These are phyloP conservation scores for Lasiodiplodia gonubiensis DNA, from an alignment of 2,329 filamentous ascomycete genomes.

Conservation along the genomic window DNA sequence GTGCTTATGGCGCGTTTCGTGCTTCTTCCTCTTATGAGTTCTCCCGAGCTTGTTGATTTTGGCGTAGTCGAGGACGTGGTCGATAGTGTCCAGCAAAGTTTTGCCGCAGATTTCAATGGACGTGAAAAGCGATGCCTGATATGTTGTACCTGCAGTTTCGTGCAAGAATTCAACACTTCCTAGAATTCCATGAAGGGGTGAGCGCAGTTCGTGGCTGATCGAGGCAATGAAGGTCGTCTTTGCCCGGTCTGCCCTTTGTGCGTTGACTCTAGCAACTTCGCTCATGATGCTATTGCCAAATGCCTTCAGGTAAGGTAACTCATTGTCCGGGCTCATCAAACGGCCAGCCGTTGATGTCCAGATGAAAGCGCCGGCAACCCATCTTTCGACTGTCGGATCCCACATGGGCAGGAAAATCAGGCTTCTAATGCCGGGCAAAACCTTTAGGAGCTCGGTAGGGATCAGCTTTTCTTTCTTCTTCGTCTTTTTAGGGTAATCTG, in stretches of 20 bases:
- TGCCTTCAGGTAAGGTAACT: conserved; percentile 25
- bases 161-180: conserved; percentile 30
- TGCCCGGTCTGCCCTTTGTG: conserved; percentile 48
- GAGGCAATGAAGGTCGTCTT: conserved; percentile 51
- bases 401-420: conserved; percentile 27
- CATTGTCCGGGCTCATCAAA: conserved; percentile 28
- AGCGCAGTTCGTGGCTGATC: conserved; percentile 46
- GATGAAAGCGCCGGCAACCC: conserved; percentile 25
- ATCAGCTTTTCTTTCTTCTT: conserved; percentile 39
- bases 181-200: conserved; percentile 26
- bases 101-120: conserved; percentile 48
- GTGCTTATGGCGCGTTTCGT: conserved; percentile 8
- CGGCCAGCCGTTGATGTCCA: conserved; percentile 26
- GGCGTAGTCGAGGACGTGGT: conserved; percentile 39
- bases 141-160: conserved; percentile 30
- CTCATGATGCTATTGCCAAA: conserved; percentile 60
- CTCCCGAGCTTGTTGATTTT: conserved; percentile 46
- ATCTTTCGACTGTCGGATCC: conserved; percentile 27
- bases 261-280: conserved; percentile 61
- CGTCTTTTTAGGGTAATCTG: conserved; percentile 30
- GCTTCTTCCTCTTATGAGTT: conserved; percentile 30
- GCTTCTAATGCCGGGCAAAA: conserved; percentile 31
- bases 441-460: conserved; percentile 41
- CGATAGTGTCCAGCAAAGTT: conserved; percentile 51
- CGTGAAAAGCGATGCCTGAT: conserved; percentile 22